These are phyloP conservation scores for Tricholoma matsutake DNA, from an alignment of 768 basidiomycete species.

Conservation along the genomic window DNA sequence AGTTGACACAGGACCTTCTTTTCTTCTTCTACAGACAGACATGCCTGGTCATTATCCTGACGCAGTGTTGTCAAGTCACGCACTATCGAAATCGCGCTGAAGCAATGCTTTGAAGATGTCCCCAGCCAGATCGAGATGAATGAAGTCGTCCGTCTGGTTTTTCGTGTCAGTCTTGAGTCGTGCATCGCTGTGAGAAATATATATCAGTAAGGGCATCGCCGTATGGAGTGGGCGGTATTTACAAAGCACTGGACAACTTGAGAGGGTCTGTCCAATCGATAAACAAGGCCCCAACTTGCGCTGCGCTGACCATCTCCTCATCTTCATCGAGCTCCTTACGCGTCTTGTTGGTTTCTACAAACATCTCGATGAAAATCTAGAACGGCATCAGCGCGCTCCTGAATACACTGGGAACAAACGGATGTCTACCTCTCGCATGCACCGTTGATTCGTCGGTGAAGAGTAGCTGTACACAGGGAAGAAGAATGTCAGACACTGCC, in stretches of 20 bases:
- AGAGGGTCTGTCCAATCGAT: slow-evolving; percentile 76
- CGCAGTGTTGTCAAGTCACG: slow-evolving; percentile 21
- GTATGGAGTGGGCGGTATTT: neutral
- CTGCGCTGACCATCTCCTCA: slow-evolving; percentile 53
- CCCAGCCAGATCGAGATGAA: slow-evolving; percentile 51
- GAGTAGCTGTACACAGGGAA: slow-evolving; percentile 86
- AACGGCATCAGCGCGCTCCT: neutral
- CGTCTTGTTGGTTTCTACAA: slow-evolving; percentile 45
- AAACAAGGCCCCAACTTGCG: slow-evolving; percentile 61
- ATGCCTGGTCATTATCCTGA: slow-evolving; percentile 14
- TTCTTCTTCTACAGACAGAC: slow-evolving; percentile 50
- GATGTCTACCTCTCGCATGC: slow-evolving; percentile 59
- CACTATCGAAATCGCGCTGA: slow-evolving; percentile 51
- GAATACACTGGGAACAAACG: neutral
- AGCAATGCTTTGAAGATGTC: slow-evolving; percentile 42
- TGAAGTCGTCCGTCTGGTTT: slow-evolving; percentile 22
- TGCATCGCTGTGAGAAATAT: slow-evolving; percentile 14
- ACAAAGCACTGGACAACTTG: slow-evolving; percentile 42
- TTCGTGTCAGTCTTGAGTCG: slow-evolving; percentile 24
- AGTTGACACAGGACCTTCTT: slow-evolving; percentile 63
- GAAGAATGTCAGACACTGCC: slow-evolving; percentile 86
- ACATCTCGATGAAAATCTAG: slow-evolving; percentile 56
- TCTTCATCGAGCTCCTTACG: slow-evolving; percentile 53
- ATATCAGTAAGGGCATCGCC: neutral
- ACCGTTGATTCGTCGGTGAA: slow-evolving; percentile 65